Conservation (phyloP, 805 yeast species). For the Grigorovia humatica region DNA sequence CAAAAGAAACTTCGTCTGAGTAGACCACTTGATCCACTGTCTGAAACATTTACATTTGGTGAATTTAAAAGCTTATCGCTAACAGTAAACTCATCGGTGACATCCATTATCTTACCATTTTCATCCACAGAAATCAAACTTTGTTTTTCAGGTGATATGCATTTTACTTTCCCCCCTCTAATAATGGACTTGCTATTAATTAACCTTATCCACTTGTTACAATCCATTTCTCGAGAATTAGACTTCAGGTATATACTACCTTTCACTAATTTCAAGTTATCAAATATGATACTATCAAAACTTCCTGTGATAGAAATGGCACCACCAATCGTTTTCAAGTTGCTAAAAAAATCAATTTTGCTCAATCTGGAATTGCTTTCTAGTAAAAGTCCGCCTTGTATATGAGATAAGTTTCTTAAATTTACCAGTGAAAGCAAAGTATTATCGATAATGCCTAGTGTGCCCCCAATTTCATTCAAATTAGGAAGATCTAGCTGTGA, state of each 20-base stretch:
- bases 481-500: slow-evolving; percentile 43
- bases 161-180: slow-evolving; percentile 68
- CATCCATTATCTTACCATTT: slow-evolving; percentile 34
- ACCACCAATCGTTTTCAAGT: slow-evolving; percentile 59
- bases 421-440: slow-evolving; percentile 37
- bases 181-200: slow-evolving; percentile 43
- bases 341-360: slow-evolving; percentile 49
- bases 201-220: slow-evolving; percentile 50
- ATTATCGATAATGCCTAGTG: slow-evolving; percentile 57
- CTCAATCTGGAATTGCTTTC: slow-evolving; percentile 46
- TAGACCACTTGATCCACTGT: not conserved
- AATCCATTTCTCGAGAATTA: slow-evolving; percentile 44
- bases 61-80: not conserved
- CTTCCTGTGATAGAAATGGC: slow-evolving; percentile 64
- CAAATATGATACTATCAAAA: slow-evolving; percentile 44
- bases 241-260: slow-evolving; percentile 62
- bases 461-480: slow-evolving; percentile 53
- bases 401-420: slow-evolving; percentile 43
- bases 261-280: slow-evolving; percentile 53
- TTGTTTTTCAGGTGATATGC: slow-evolving; percentile 38
- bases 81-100: not conserved
- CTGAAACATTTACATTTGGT: not conserved
- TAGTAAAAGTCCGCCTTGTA: slow-evolving; percentile 72
- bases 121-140: slow-evolving; percentile 37
- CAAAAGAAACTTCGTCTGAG: not conserved